phyloP scores from a whole-genome alignment of 2,329 filamentous ascomycete species.

The Colletotrichum sp. region DNA sequence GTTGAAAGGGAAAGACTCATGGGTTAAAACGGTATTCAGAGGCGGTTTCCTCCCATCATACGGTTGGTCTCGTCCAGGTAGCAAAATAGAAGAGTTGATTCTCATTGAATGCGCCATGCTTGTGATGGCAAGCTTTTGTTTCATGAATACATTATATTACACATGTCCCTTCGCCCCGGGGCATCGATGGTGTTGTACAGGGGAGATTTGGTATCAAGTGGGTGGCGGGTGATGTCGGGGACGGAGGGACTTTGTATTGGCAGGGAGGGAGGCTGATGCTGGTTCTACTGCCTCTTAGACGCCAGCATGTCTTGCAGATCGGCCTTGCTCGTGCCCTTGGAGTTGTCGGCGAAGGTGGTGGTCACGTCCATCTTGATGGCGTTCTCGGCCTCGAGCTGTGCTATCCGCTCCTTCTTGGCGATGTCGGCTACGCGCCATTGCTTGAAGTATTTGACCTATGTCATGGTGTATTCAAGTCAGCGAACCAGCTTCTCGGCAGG shows the following conservation, averaged over 20 bases:
- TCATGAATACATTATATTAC: constrained; percentile 19
- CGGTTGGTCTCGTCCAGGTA: constrained; percentile 2
- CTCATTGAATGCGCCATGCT: background rate
- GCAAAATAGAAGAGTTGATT: constrained; percentile 16
- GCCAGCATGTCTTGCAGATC: constrained; percentile 46
- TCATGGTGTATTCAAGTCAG: background rate
- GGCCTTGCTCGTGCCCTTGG: constrained; percentile 34
- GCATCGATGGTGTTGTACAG: constrained; percentile 8
- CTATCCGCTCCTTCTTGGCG: constrained; percentile 81
- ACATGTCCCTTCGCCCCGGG: background rate
- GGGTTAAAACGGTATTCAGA: constrained; percentile 3
- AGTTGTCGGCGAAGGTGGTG: constrained; percentile 34
- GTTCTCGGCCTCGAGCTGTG: constrained; percentile 75
- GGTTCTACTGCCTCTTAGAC: constrained; percentile 9
- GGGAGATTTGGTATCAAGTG: background rate
- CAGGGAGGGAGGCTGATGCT: background rate
- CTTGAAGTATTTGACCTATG: constrained; percentile 94
- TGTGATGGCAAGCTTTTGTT: background rate
- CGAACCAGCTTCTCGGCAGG: background rate
- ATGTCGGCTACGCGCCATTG: constrained; percentile 92
- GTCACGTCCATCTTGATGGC: constrained; percentile 63
- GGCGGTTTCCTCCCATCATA: background rate
- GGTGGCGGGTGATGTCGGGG: background rate
- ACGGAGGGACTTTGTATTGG: background rate
- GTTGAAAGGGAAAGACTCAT: background rate